Evolutionary conservation across 2,329 filamentous ascomycete species (phyloP).

Genomic region (Botrytis cinerea): DNA sequence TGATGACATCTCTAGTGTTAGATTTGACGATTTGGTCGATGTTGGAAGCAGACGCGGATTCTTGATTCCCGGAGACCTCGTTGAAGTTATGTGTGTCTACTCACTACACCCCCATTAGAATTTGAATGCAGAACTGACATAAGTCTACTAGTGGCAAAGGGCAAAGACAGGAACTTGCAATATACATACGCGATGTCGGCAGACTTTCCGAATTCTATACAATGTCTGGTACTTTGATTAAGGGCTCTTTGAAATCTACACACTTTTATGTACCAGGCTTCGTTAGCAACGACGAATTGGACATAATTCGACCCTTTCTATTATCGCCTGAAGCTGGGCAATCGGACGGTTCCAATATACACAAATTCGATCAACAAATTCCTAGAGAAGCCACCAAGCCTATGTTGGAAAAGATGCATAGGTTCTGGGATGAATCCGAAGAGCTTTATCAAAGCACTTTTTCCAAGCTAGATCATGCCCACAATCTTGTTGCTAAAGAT

Average conservation of each 20-base stretch:
- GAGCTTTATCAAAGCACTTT: constrained; percentile 51
- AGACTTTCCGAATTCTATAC: constrained; percentile 51
- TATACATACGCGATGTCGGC: constrained; percentile 49
- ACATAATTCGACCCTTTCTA: constrained; percentile 49
- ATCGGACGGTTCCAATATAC: constrained; percentile 42
- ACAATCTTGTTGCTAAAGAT: constrained; percentile 48
- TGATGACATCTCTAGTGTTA: constrained; percentile 42
- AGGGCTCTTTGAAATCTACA: constrained; percentile 41
- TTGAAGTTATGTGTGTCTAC: constrained; percentile 38
- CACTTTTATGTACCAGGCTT: constrained; percentile 50
- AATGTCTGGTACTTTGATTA: constrained; percentile 51
- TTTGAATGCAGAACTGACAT: constrained; percentile 2
- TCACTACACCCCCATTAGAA: neutral
- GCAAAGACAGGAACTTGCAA: constrained; percentile 46
- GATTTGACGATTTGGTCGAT: constrained; percentile 53
- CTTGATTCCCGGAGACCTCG: constrained; percentile 41
- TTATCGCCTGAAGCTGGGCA: constrained; percentile 44
- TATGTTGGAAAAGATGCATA: constrained; percentile 46
- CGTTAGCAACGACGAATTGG: constrained; percentile 46
- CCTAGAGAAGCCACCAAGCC: constrained; percentile 50
- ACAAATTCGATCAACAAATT: constrained; percentile 45
- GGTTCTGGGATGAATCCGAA: constrained; percentile 49
- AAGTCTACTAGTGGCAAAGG: constrained; percentile 15
- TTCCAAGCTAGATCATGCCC: constrained; percentile 50
- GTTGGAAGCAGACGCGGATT: constrained; percentile 38